Conservation (phyloP, 805 yeast species). For the Starmerella bombicola region DNA sequence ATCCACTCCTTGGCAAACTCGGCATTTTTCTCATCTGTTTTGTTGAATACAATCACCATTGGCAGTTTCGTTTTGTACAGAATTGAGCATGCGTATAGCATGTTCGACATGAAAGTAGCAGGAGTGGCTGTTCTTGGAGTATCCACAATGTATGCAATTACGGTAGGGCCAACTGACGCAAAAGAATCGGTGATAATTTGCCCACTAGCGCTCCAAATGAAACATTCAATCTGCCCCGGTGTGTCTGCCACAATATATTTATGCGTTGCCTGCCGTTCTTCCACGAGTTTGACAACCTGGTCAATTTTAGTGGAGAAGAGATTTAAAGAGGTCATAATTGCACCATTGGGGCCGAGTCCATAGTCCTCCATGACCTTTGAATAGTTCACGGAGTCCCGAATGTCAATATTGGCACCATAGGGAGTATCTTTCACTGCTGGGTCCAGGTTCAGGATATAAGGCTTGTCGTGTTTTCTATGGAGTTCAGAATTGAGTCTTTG, state of each 20-base stretch:
- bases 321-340: slow-evolving; percentile 88
- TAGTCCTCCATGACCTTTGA: slow-evolving; percentile 92
- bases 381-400: slow-evolving; percentile 89
- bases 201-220: slow-evolving; percentile 97
- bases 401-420: slow-evolving; percentile 86
- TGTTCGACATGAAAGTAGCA: slow-evolving; percentile 92
- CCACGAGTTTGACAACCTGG: slow-evolving; percentile 78
- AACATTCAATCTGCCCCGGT: slow-evolving; percentile 98
- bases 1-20: slow-evolving; percentile 92
- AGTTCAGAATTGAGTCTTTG: slow-evolving; percentile 85
- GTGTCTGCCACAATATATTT: slow-evolving; percentile 82
- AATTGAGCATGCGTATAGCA: slow-evolving; percentile 96
- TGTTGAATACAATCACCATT: slow-evolving; percentile 91
- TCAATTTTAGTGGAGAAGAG: slow-evolving; percentile 90
- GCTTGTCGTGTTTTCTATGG: slow-evolving; percentile 50
- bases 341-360: slow-evolving; percentile 94
- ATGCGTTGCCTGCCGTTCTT: slow-evolving; percentile 48
- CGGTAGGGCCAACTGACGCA: slow-evolving; percentile 91
- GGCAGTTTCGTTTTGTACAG: slow-evolving; percentile 92
- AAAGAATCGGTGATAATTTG: slow-evolving; percentile 91
- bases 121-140: slow-evolving; percentile 93
- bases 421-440: slow-evolving; percentile 96
- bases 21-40: slow-evolving; percentile 77
- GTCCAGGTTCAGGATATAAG: slow-evolving; percentile 87
- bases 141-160: slow-evolving; percentile 89